phyloP scores from a whole-genome alignment of 306 rosid genomes.

The Astragalus membranaceus region DNA sequence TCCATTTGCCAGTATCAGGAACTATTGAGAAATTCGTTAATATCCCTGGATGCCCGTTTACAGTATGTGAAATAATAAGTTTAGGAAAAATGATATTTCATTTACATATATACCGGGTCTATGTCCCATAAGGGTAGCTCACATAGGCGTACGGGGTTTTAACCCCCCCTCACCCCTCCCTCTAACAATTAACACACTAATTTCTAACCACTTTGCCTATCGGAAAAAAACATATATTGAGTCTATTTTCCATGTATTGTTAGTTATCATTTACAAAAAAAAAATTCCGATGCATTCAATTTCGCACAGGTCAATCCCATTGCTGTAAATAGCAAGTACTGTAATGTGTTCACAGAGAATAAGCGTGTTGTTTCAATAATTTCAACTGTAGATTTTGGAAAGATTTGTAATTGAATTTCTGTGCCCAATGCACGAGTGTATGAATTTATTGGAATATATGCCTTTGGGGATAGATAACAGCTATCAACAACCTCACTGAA shows the following conservation, averaged over 20 bases:
- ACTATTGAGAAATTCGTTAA: conserved; percentile 54
- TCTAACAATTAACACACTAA: too few species aligned
- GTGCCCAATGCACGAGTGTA: background rate
- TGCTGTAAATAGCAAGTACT: conserved; percentile 96
- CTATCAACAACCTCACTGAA: background rate
- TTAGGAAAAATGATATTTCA: background rate
- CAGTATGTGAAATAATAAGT: conserved; percentile 47
- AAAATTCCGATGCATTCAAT: background rate
- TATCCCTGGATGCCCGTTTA: conserved; percentile 85
- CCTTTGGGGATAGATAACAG: background rate
- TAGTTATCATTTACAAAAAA: conserved; percentile 2
- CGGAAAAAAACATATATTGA: too few species aligned
- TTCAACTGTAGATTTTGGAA: conserved; percentile 71
- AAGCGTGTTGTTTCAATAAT: conserved; percentile 81
- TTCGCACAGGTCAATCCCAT: conserved; percentile 76
- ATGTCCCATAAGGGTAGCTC: too few species aligned
- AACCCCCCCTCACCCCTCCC: too few species aligned
- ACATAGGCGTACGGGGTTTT: too few species aligned
- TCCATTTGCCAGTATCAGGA: conserved; percentile 88
- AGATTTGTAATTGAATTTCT: conserved; percentile 49
- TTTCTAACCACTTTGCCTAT: too few species aligned
- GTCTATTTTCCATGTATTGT: conserved; percentile 7
- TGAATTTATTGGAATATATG: conserved; percentile 10
- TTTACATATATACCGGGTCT: too few species aligned
- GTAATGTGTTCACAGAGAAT: conserved; percentile 96